Evolutionary conservation across 768 basidiomycete genomes (phyloP).

Genomic region (Amanita molliuscula): DNA sequence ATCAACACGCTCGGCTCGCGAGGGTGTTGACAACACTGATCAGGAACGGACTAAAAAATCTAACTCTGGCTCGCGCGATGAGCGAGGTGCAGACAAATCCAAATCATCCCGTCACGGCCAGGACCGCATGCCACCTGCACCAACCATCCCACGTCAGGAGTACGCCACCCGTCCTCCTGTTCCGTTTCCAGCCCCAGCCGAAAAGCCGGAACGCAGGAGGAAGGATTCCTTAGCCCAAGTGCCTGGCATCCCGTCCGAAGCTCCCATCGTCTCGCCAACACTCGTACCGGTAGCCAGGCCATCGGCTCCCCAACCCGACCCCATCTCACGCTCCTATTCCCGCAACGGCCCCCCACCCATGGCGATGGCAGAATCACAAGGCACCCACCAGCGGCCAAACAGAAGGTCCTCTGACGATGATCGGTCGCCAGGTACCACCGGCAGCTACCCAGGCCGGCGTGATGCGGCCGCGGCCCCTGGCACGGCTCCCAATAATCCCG

Average conservation of each 20-base stretch:
- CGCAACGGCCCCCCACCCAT: not conserved
- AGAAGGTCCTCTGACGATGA: slow-evolving; percentile 32
- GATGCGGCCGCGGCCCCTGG: not conserved
- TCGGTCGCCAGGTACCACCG: slow-evolving; percentile 7
- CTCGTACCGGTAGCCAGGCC: not conserved
- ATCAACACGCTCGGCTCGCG: not conserved
- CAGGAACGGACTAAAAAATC: not conserved
- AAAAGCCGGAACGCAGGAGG: slow-evolving; percentile 1
- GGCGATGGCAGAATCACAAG: slow-evolving; percentile 10
- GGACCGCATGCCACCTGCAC: not conserved
- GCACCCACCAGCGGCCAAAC: slow-evolving; percentile 16
- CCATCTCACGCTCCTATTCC: not conserved
- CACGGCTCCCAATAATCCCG: not conserved
- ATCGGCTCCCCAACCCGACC: not conserved
- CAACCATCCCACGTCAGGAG: not conserved
- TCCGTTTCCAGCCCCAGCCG: not conserved
- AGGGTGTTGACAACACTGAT: not conserved
- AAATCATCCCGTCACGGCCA: not conserved
- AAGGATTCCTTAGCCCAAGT: slow-evolving; percentile 8
- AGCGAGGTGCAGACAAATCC: not conserved
- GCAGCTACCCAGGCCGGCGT: not conserved
- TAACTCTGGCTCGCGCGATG: not conserved
- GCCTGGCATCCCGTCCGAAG: not conserved
- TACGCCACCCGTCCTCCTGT: not conserved
- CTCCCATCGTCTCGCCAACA: not conserved